These are phyloP conservation scores for Clarireedia hainanense DNA, from an alignment of 2,329 filamentous ascomycete species.

Conservation along the genomic window DNA sequence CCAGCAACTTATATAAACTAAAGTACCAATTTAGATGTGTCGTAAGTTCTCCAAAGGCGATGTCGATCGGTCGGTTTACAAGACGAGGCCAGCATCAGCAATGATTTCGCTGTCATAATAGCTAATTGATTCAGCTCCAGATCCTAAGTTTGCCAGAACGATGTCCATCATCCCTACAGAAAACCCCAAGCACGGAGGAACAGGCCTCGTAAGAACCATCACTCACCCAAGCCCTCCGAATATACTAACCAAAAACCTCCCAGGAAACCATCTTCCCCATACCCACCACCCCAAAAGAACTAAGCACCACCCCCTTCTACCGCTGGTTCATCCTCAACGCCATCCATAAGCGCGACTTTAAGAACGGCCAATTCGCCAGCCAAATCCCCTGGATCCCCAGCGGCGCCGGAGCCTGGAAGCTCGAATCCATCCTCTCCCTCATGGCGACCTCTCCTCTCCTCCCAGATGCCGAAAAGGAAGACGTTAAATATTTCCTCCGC, in stretches of 20 bases:
- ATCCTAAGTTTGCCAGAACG: background rate
- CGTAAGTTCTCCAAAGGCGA: background rate
- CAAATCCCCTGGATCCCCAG: background rate
- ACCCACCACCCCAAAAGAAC: background rate
- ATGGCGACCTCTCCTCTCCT: background rate
- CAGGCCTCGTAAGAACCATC: too few species aligned
- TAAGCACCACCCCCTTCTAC: background rate
- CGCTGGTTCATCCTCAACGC: slow-evolving; percentile 6
- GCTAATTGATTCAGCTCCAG: background rate
- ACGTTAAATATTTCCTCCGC: background rate
- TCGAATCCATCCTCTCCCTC: background rate
- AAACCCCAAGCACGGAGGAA: too few species aligned
- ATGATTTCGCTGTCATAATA: background rate
- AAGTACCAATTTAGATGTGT: background rate
- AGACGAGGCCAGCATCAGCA: background rate
- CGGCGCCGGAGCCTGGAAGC: background rate
- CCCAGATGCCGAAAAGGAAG: background rate
- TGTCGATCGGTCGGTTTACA: background rate
- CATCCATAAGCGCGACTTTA: slow-evolving; percentile 6
- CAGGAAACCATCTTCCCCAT: background rate
- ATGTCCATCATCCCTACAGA: background rate
- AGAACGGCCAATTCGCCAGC: background rate
- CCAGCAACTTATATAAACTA: background rate
- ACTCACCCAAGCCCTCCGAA: too few species aligned
- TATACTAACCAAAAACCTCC: background rate